Base-by-base conservation (phyloP, 2,329 filamentous ascomycete genomes). In the Ophiosphaerella narmari region DNA sequence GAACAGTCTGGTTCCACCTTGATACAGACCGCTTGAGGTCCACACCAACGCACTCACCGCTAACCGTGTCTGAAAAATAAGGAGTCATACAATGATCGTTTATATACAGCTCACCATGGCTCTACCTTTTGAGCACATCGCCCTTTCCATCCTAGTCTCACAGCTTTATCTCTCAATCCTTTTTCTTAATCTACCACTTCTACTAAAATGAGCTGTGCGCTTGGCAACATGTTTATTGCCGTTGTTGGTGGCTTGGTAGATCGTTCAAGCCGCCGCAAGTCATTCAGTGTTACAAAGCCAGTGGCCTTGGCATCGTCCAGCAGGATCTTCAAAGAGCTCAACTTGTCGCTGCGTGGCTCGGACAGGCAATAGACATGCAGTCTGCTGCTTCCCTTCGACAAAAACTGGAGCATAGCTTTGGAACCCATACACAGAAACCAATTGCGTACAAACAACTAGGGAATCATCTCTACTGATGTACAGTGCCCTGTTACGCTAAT, bases 211-310 rank as follows among this genome's bases (percentile, higher is more conserved):
- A 46, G 43, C 43, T 46, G 43, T 24, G 36, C 43, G 7, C 24
- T 46, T 32, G 43, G 43, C 5, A 46, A 46, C 16, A 46, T 38
- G 43, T 39, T 46, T 24, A 46, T 46, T 18, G 43, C 43, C 26
- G 35, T 46, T 4, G 31, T 37, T 24, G 43, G 43, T 18, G 43
- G 43, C n/a, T 29, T 46, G 9, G 34, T 46, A 12, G 43, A 46
- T 26, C 35, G 43, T 11, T 46, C 43, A 5, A 37, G 39, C n/a
- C 26, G 43, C 8, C 36, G 43, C 5, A 39, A 26, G 14, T 39
- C 43, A 9, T 29, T 37, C 14, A 39, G 35, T 16, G 24, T 46
- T n/a, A 29, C 43, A 5, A 46, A 36, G 21, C 43, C 43, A 6
- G 35, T 46, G 5, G 36, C 34, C 7, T 24, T 46, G 6, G 16